phyloP scores from a whole-genome alignment of 73 alveolate species.

The Blepharisma japonicum region DNA sequence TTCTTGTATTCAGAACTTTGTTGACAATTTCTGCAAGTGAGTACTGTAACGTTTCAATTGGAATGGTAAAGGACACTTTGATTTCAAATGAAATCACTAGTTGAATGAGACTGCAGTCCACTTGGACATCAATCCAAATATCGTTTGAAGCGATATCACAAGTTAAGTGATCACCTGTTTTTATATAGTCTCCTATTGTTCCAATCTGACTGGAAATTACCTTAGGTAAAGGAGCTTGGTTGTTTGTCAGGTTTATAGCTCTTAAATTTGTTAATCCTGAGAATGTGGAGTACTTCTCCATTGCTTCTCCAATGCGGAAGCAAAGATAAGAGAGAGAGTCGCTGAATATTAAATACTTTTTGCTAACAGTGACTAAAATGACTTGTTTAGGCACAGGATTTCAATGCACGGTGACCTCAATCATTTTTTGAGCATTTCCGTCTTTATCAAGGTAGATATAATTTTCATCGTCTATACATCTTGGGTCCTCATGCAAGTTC shows the following conservation, averaged over 20 bases:
- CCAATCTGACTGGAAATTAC: not conserved
- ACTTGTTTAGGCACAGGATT: not conserved
- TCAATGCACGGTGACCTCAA: not conserved
- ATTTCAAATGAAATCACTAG: not conserved
- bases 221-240: not conserved
- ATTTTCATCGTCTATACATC: not conserved
- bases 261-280: not conserved
- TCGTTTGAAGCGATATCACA: slow-evolving; percentile 29
- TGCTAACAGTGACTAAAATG: not conserved
- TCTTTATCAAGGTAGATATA: slow-evolving; percentile 4
- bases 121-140: slow-evolving; percentile 26
- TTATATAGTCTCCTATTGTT: not conserved
- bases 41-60: not conserved
- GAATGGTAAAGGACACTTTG: not conserved
- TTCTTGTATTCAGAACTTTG: not conserved
- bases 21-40: not conserved
- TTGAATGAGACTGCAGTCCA: not conserved
- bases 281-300: not conserved
- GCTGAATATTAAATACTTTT: not conserved
- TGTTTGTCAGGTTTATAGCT: not conserved
- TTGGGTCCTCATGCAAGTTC: too few relatives aligned
- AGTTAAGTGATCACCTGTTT: not conserved
- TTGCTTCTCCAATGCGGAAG: not conserved
- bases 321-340: not conserved
- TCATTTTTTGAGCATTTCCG: not conserved